phyloP scores from a whole-genome alignment of 306 rosid genomes.

The Spatholobus suberectus region DNA sequence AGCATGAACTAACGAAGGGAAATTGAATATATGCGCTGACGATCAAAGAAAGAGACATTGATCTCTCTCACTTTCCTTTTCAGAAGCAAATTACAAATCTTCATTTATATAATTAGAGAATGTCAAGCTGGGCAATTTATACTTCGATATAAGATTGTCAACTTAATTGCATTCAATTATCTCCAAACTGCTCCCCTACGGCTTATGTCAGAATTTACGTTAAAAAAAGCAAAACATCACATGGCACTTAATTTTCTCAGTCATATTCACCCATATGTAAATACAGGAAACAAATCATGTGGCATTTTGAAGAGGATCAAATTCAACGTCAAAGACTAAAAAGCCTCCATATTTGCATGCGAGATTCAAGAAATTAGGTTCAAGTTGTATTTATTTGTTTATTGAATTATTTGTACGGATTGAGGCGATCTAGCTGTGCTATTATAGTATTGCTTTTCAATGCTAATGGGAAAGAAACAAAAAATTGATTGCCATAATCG shows the following conservation, averaged over 20 bases:
- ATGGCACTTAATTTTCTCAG: slow-evolving; percentile 3
- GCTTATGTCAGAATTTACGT: neutral
- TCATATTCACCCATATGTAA: neutral
- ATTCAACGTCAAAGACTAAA: slow-evolving; percentile 17
- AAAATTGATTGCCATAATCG: slow-evolving; percentile 2
- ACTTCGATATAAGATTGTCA: slow-evolving; percentile 4
- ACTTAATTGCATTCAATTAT: slow-evolving; percentile 2
- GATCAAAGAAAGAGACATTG: neutral
- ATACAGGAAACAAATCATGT: neutral
- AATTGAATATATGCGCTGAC: neutral
- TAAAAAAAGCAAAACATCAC: neutral
- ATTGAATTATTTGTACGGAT: neutral
- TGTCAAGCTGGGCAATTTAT: neutral
- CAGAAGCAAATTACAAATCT: neutral
- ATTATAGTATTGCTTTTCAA: neutral
- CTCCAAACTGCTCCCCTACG: neutral
- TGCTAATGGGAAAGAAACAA: neutral
- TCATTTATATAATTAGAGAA: neutral
- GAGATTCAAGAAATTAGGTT: slow-evolving; percentile 15
- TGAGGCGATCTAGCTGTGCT: neutral
- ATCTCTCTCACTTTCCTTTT: neutral
- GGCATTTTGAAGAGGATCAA: slow-evolving; percentile 17
- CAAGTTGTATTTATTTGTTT: neutral
- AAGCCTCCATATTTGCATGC: slow-evolving; percentile 17
- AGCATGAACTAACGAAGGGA: neutral